Conservation (phyloP, 2,329 filamentous ascomycete genomes). For the Hawksworthiomyces lignivorus region DNA sequence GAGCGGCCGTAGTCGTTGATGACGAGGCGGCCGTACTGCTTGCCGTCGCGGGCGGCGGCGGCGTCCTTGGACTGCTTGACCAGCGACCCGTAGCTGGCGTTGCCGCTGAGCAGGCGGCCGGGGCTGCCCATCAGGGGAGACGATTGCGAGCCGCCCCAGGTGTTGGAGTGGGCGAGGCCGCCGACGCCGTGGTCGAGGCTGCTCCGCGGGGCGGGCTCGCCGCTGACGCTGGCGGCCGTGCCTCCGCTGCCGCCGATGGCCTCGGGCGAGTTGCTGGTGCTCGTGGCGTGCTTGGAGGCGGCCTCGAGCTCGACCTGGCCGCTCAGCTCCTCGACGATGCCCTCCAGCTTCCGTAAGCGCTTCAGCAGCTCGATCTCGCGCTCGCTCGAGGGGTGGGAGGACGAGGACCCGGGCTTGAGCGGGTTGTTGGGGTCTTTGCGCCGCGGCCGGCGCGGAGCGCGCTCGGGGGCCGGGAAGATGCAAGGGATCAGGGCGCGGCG, state of each 20-base stretch:
- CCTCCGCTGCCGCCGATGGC: slow-evolving; percentile 8
- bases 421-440: slow-evolving; percentile 56
- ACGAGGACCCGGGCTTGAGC: slow-evolving; percentile 30
- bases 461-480: slow-evolving; percentile 40
- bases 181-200: slow-evolving; percentile 4
- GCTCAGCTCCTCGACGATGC: slow-evolving; percentile 64
- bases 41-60: no score
- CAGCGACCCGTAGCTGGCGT: slow-evolving; percentile 13
- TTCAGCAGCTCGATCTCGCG: slow-evolving; percentile 64
- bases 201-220: background rate
- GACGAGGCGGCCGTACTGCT: slow-evolving; percentile 59
- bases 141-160: background rate
- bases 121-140: slow-evolving; percentile 7
- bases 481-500: slow-evolving; percentile 45
- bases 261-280: slow-evolving; percentile 31
- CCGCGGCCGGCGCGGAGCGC: slow-evolving; percentile 46
- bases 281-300: slow-evolving; percentile 27
- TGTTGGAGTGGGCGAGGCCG: slow-evolving; percentile 6
- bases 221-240: background rate
- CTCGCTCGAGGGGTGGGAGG: slow-evolving; percentile 53
- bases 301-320: slow-evolving; percentile 53
- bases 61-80: slow-evolving; percentile 25
- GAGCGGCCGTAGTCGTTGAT: slow-evolving; percentile 61
- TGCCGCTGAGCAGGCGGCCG: slow-evolving; percentile 14
- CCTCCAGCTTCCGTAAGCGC: slow-evolving; percentile 63